phyloP scores from a whole-genome alignment of 192 early-diverging fungal genomes.

The Coemansia pectinata region DNA sequence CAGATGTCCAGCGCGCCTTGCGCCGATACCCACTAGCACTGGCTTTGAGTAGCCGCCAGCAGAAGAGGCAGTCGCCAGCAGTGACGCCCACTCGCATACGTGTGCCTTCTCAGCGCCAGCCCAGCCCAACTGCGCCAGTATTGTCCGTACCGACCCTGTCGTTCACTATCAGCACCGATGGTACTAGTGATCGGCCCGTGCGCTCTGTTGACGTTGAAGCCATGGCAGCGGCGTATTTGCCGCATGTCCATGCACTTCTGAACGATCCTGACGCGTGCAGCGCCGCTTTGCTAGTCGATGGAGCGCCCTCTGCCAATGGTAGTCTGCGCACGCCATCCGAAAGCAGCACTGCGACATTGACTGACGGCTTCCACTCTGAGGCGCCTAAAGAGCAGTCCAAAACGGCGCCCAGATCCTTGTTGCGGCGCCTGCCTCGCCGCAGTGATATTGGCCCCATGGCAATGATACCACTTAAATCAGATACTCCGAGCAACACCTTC shows the following conservation, averaged over 20 bases:
- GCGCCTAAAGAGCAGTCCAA: slow-evolving; percentile 3
- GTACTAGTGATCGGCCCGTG: slow-evolving; percentile 10
- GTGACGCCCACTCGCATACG: slow-evolving; percentile 18
- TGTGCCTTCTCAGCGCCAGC: slow-evolving; percentile 10
- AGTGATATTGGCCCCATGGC: slow-evolving; percentile 15
- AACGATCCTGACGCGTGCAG: neutral
- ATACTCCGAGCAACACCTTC: neutral
- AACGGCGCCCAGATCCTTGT: neutral
- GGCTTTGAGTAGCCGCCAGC: slow-evolving; percentile 4
- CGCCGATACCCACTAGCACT: slow-evolving; percentile 16
- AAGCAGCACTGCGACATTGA: slow-evolving; percentile 27
- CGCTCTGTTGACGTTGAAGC: slow-evolving; percentile 31
- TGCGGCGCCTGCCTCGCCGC: slow-evolving; percentile 13
- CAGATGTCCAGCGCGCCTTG: slow-evolving; percentile 8
- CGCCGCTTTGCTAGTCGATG: neutral
- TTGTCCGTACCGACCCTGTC: slow-evolving; percentile 22
- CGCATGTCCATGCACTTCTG: slow-evolving; percentile 20
- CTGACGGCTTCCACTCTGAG: slow-evolving; percentile 3
- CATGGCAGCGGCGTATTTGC: slow-evolving; percentile 39
- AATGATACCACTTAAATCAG: neutral
- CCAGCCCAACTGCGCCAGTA: neutral
- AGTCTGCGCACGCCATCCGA: slow-evolving; percentile 20
- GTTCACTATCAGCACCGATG: slow-evolving; percentile 27
- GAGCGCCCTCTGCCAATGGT: neutral
- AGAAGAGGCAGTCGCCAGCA: neutral